Evolutionary conservation across 2,329 filamentous ascomycete genomes (phyloP), one percentile per base, ranked within the genome.

Genomic region (Penicillium olsonii): DNA sequence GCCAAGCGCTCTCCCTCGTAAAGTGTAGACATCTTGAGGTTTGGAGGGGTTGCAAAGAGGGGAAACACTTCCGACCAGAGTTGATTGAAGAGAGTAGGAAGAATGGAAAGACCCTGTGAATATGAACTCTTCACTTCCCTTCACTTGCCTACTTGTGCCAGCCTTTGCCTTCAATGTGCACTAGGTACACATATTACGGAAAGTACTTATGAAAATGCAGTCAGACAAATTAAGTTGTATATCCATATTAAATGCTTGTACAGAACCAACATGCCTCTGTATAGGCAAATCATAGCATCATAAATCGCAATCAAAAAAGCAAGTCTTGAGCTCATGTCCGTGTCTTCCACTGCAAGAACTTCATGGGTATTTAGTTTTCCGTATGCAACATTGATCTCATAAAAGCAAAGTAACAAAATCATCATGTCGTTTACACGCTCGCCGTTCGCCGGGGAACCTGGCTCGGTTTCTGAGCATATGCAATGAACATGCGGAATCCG

Each of bases 401-500:
- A 41, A 55, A 29, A 38, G 42, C 43, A 49, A 46, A 35, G 38
- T 20, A 37, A 48, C 8, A 35, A 20, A 52, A 52, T 41, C 33
- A 49, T 50, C 39, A 52, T 50, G 18, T 33, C 27, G 31, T 53
- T 53, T 57, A 74, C 26, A 74, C 70, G 56, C 74, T 77, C 38
- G 73, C 72, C 1, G 74, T 76, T 52, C 74, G 65, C 48, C 73
- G 65, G 45, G 67, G 71, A 34, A 63, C 56, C 52, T 74, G 70
- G 43, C 71, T 74, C 5, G 91, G 91, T 53, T 92, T 90, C 64
- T 92, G 87, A 14, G 91, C 92, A 67, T 95, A 90, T 60, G 91
- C 95, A 50, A 97, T 92, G 69, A 95, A 84, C 62, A 97, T 79
- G 69, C 92, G 91, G 69, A 97, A 86, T 55, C 88, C 95, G 1